Base-by-base conservation (phyloP, 495 filamentous ascomycete genomes). In the Elasticomyces elasticus region DNA sequence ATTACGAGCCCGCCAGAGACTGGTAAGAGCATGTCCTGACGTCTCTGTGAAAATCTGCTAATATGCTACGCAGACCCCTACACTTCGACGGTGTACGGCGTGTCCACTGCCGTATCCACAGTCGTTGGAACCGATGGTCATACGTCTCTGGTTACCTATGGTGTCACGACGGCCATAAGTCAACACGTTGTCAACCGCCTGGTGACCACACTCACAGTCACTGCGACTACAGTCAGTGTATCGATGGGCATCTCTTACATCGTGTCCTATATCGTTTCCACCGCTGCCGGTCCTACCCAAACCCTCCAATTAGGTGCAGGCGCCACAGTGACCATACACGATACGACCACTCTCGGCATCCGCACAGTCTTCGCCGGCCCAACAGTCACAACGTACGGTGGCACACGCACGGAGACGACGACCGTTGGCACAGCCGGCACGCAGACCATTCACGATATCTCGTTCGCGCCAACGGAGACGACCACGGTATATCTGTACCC, bases 111-210 rank as follows among this genome's bases (percentile, higher is more conserved):
- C 4, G 45, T 51, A 17, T 43, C 27, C 27, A 62, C 55, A 13
- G 49, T 43, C 41, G 50, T 62, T 37, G n/a, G n/a, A n/a, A 52
- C 56, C 10, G 38, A 62, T 38, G 48, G 49, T n/a, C 51, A 47
- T 24, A 55, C 55, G 2, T 25, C 25, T 19, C 27, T 44, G 38
- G 28, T 25, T 10, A 62, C 59, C 24, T 54, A 58, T 41, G 43
- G 49, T 47, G 43, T 61, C 27, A 52, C 58, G 17, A 61, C 53
- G 3, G 35, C 26, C 1, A 37, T 55, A 19, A 46, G 28, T n/a
- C n/a, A n/a, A n/a, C n/a, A n/a, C n/a, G n/a, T n/a, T n/a, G 42
- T 59, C 30, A 45, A 28, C 17, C 51, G 38, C 51, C 17, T 15
- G 13, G 26, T 41, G 4, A 27, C n/a, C 12, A 54, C 50, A 10